phyloP scores from a whole-genome alignment of 108 stramenopile genomes.

The Pseudonitzschia delicatissima region DNA sequence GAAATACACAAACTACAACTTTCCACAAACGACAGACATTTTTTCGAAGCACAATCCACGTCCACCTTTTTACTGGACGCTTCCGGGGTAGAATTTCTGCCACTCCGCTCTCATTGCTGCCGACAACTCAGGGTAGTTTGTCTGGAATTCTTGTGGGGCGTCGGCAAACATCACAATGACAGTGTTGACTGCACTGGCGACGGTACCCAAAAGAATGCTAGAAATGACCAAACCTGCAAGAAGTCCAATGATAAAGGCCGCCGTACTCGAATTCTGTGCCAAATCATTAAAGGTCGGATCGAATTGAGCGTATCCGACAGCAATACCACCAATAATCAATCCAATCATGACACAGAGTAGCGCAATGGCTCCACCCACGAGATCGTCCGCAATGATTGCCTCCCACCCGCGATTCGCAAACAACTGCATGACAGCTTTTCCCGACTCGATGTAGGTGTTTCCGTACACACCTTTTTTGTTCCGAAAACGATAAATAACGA shows the following conservation, averaged over 20 bases:
- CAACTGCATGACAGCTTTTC: slow-evolving; percentile 73
- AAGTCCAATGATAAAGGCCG: slow-evolving; percentile 67
- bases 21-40: too few species aligned
- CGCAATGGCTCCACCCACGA: slow-evolving; percentile 63
- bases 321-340: slow-evolving; percentile 54
- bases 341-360: slow-evolving; percentile 60
- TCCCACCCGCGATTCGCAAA: slow-evolving; percentile 91
- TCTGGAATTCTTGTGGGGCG: slow-evolving; percentile 74
- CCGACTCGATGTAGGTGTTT: slow-evolving; percentile 76
- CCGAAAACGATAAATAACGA: too few species aligned
- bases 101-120: slow-evolving; percentile 68
- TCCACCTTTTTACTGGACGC: too few species aligned
- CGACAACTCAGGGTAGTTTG: slow-evolving; percentile 80
- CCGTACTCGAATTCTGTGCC: slow-evolving; percentile 20
- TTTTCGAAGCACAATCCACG: too few species aligned
- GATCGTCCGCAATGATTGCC: slow-evolving; percentile 89
- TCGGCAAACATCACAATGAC: slow-evolving; percentile 90
- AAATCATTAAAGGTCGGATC: slow-evolving; percentile 46
- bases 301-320: slow-evolving; percentile 37
- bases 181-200: slow-evolving; percentile 82
- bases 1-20: too few species aligned
- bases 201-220: slow-evolving; percentile 62
- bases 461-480: slow-evolving; percentile 81
- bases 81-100: slow-evolving; percentile 33
- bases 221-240: slow-evolving; percentile 66